Base-by-base conservation (phyloP, 2,329 filamentous ascomycete species). In the Aspergillus tanneri region DNA sequence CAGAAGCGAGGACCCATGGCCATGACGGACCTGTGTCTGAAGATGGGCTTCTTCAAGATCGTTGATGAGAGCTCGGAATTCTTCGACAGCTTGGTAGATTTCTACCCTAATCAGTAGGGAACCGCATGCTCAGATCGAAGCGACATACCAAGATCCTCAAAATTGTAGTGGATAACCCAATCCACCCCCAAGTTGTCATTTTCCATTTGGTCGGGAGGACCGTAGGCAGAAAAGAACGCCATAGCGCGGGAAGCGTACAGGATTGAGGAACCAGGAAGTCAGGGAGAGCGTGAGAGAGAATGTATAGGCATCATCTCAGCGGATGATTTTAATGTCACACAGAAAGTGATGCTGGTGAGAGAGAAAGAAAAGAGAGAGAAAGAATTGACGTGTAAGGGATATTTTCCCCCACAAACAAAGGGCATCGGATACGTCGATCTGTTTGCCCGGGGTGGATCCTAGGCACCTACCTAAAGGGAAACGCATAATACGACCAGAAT, bases 11-110 rank as follows among this genome's bases (percentile, higher is more conserved):
- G 82, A 77, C 22, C 84, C 80, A 56, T 87, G 83, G 47, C 90
- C 90, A 60, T 85, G 83, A 55, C 93, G 87, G 42, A 96, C 91
- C 72, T 96, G 90, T 8, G 88, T 90, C 34, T 87, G 83, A 53
- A 97, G 79, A n/a, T 92, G 91, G 36, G 91, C 87, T 40, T 78
- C 76, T 24, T 87, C 83, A 30, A 99, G 80, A 30, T 84, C 82
- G 61, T 87, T 75, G 60, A 95, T 79, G 32, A 97, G 83, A 63
- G 86, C 83, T 55, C 87, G 82, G 65, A 96, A 96, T 58, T 85
- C 80, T 12, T 83, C 81, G 64, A 86, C 82, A 12, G 90, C 88
- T 65, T 87, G 77, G 30, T 75, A 71, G 59, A 82, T 83, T 59
- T 86, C 88, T 90, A 59, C 16, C 28, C 30, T 47, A 11, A 45